Conservation (phyloP, 768 basidiomycete species). For the Neoboletus brunneissimus region DNA sequence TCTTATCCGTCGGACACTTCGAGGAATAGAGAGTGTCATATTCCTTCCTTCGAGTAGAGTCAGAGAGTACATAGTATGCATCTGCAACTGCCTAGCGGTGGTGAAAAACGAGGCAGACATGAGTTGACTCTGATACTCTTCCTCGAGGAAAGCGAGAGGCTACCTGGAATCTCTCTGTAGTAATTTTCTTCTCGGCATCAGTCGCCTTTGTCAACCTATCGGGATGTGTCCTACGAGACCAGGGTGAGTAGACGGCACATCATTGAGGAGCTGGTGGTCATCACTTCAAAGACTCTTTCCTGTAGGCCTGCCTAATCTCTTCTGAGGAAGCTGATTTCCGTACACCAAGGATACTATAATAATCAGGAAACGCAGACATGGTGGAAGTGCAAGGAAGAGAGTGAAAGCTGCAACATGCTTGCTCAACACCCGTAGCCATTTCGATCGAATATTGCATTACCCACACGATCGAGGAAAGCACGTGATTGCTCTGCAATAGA, state of each 20-base stretch:
- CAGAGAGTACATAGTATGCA: conserved; percentile 91
- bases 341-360: conserved; percentile 63
- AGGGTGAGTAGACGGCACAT: conserved; percentile 11
- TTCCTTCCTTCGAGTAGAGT: conserved; percentile 65
- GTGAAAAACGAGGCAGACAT: background rate
- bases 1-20: conserved; percentile 47
- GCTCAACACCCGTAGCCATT: conserved; percentile 2
- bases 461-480: conserved; percentile 5
- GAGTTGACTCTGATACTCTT: background rate
- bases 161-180: conserved; percentile 87
- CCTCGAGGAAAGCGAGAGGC: background rate
- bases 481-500: conserved; percentile 14
- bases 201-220: conserved; percentile 75
- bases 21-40: conserved; percentile 69
- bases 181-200: conserved; percentile 61
- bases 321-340: conserved; percentile 59
- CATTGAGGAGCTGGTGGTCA: background rate
- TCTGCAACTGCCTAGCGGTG: conserved; percentile 72
- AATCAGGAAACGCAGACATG: conserved; percentile 81
- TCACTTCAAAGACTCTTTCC: conserved; percentile 73
- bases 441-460: background rate
- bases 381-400: conserved; percentile 20
- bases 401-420: conserved; percentile 10
- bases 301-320: conserved; percentile 75
- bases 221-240: conserved; percentile 71